phyloP scores from a whole-genome alignment of 2,329 filamentous ascomycete species.

The Fusarium sterilihyphosum region DNA sequence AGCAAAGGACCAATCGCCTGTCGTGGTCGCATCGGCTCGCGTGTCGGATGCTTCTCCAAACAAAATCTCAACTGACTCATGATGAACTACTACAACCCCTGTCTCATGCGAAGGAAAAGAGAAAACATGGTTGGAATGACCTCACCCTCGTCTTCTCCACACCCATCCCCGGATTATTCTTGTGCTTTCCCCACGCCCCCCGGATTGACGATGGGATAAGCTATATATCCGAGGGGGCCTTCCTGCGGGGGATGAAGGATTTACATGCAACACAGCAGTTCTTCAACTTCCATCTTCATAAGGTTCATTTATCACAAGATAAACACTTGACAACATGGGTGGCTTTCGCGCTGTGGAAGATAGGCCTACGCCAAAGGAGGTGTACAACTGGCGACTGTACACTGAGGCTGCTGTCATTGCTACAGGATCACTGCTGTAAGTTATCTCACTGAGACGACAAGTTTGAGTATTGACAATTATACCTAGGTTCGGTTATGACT shows the following conservation, averaged over 20 bases:
- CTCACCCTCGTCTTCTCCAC: slow-evolving; percentile 23
- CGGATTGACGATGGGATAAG: slow-evolving; percentile 35
- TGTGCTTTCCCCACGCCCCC: slow-evolving; percentile 36
- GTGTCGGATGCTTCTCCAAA: slow-evolving; percentile 35
- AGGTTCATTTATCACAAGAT: neutral
- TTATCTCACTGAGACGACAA: neutral
- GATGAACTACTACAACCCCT: neutral
- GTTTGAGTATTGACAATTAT: neutral
- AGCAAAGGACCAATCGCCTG: slow-evolving; percentile 34
- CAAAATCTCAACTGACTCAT: neutral
- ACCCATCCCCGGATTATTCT: slow-evolving; percentile 38
- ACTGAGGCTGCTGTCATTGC: slow-evolving; percentile 59
- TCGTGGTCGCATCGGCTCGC: slow-evolving; percentile 42
- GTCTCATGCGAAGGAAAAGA: neutral
- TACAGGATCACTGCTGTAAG: slow-evolving; percentile 56
- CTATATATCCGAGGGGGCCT: slow-evolving; percentile 30
- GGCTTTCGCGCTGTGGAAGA: slow-evolving; percentile 61
- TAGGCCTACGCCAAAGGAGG: slow-evolving; percentile 64
- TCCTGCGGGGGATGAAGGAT: slow-evolving; percentile 3
- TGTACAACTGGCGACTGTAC: slow-evolving; percentile 64
- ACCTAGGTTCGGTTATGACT: slow-evolving; percentile 61
- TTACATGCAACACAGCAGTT: neutral
- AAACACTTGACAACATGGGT: slow-evolving; percentile 41
- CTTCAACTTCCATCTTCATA: neutral
- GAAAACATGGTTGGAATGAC: slow-evolving; percentile 27